Conservation (phyloP, 176 grass and related monocot species). For the Zoysia pacifica region DNA sequence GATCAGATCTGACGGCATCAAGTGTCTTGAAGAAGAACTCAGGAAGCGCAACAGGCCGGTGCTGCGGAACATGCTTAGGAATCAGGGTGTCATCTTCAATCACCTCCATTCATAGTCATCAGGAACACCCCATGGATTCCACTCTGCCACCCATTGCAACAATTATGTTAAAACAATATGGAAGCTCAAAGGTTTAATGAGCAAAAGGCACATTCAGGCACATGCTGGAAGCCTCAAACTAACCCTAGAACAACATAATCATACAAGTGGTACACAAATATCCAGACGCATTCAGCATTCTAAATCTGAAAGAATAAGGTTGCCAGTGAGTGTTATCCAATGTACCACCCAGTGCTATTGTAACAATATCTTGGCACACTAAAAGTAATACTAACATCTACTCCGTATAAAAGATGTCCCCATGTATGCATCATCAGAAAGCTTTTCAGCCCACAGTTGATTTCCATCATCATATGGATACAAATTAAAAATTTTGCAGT, state of each 20-base stretch:
- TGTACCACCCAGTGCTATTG: neutral
- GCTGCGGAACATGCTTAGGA: slow-evolving; percentile 92
- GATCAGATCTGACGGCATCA: slow-evolving; percentile 60
- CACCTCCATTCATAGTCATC: slow-evolving; percentile 91
- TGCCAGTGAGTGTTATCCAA: neutral
- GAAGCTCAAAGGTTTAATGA: neutral
- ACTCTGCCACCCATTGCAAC: slow-evolving; percentile 61
- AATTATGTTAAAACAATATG: slow-evolving; percentile 12
- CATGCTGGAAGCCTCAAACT: neutral
- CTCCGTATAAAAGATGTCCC: neutral
- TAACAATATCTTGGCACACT: neutral
- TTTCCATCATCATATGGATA: neutral
- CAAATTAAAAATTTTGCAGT: neutral
- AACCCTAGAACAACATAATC: neutral
- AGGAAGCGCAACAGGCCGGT: slow-evolving; percentile 68
- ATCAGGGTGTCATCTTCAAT: slow-evolving; percentile 91
- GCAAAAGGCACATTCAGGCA: neutral
- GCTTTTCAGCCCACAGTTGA: neutral
- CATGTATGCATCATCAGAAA: slow-evolving; percentile 1
- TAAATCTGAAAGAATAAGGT: slow-evolving; percentile 2
- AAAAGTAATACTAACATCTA: neutral
- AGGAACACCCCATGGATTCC: slow-evolving; percentile 98
- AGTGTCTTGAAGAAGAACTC: slow-evolving; percentile 90
- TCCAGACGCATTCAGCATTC: neutral
- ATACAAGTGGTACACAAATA: neutral